Percentiles rank a stretch among this genome's conserved stretches.
Conservation (phyloP, 768 basidiomycete genomes). For the Collybia nuda region DNA sequence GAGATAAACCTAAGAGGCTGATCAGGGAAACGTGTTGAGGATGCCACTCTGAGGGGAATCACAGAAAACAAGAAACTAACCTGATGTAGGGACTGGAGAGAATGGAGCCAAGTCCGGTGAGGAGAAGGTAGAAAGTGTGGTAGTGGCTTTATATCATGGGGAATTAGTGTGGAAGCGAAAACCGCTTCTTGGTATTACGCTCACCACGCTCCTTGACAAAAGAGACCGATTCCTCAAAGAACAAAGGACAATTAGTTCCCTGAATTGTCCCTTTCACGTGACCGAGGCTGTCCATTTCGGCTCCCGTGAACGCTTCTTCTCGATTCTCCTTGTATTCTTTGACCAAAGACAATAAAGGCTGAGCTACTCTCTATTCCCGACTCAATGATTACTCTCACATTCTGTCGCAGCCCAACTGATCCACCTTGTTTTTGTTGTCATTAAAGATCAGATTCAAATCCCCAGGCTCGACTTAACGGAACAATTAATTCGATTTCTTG, state of each 20-base stretch:
- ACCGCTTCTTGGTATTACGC: slow-evolving; percentile 6
- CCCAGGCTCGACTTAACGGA: neutral
- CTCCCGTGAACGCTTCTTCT: slow-evolving; percentile 3
- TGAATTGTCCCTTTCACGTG: slow-evolving; percentile 6
- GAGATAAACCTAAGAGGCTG: slow-evolving; percentile 4
- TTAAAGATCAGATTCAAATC: no score
- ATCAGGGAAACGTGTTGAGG: neutral
- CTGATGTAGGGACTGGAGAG: slow-evolving; percentile 19
- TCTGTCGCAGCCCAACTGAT: no score
- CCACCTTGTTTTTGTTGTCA: no score
- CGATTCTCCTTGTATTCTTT: neutral
- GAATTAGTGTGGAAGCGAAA: slow-evolving; percentile 6
- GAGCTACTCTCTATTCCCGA: neutral
- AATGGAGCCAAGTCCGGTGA: slow-evolving; percentile 27
- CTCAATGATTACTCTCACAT: neutral
- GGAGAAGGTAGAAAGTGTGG: slow-evolving; percentile 1
- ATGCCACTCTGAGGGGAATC: neutral
- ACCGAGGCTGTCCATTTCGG: slow-evolving; percentile 3
- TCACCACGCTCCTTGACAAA: slow-evolving; percentile 8
- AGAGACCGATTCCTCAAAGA: no score
- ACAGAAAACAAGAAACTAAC: slow-evolving; percentile 8
- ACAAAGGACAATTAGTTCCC: slow-evolving; percentile 12
- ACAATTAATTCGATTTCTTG: no score
- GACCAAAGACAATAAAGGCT: neutral
- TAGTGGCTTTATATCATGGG: slow-evolving; percentile 11